Evolutionary conservation across 2,329 filamentous ascomycete genomes (phyloP).

Genomic region (Cucurbitaria berberidis): DNA sequence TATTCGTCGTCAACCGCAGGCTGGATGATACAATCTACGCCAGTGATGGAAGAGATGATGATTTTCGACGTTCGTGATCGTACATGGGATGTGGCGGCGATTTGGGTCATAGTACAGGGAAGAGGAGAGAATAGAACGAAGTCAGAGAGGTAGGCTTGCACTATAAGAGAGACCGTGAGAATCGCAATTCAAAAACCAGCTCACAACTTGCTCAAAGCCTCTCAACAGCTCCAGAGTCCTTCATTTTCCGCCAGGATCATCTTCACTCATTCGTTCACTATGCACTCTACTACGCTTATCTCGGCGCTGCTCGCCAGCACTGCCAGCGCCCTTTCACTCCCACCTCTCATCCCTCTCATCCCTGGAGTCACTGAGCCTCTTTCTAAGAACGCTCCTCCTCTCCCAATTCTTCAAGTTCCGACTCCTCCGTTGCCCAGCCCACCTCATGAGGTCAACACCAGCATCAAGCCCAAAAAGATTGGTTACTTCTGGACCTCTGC

Average conservation of each 20-base stretch:
- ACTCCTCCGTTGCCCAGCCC: conserved; percentile 64
- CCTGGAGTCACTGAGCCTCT: conserved; percentile 66
- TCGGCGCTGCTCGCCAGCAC: conserved; percentile 24
- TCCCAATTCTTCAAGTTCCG: conserved; percentile 65
- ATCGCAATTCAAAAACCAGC: conserved; percentile 21
- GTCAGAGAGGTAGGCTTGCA: neutral
- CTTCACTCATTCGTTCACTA: conserved; percentile 12
- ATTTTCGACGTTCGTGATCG: conserved; percentile 11
- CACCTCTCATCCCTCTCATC: conserved; percentile 64
- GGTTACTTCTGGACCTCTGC: conserved; percentile 69
- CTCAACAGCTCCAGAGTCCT: conserved; percentile 20
- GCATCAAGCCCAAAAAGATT: conserved; percentile 69
- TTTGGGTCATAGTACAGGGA: neutral
- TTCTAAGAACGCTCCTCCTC: conserved; percentile 57
- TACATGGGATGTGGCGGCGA: conserved; percentile 1
- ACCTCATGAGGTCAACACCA: conserved; percentile 57
- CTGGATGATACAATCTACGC: conserved; percentile 23
- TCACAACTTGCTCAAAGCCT: conserved; percentile 37
- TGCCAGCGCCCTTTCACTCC: conserved; percentile 49
- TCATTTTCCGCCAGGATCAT: neutral
- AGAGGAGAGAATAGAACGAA: neutral
- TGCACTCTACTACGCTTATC: conserved; percentile 31
- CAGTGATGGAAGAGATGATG: conserved; percentile 21
- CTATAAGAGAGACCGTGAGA: conserved; percentile 28
- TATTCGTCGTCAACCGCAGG: conserved; percentile 28